Percentiles rank a stretch among this genome's conserved stretches.
Evolutionary conservation across 345 rosid species (phyloP).

Genomic region (Brassica rapa): DNA sequence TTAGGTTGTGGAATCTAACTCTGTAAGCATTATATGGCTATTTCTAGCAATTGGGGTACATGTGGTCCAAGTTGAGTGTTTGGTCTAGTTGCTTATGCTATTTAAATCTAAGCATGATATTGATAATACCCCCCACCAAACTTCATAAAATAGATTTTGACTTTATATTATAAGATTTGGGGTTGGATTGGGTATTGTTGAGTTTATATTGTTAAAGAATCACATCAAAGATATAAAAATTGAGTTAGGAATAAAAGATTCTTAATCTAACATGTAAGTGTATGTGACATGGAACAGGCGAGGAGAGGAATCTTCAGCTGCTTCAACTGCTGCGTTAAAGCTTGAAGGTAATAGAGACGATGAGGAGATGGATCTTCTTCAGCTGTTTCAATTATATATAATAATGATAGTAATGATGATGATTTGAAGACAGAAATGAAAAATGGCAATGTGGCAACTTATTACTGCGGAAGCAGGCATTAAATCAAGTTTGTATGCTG

Average conservation of each 20-base stretch:
- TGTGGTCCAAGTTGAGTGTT: constrained; percentile 36
- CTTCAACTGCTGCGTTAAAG: constrained; percentile 86
- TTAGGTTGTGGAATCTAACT: background rate
- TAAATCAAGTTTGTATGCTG: constrained; percentile 23
- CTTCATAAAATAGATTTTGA: constrained; percentile 5
- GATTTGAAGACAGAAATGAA: constrained; percentile 12
- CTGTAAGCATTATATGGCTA: background rate
- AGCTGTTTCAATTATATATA: constrained; percentile 56
- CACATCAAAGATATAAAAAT: background rate
- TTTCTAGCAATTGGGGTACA: constrained; percentile 26
- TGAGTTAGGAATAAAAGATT: background rate
- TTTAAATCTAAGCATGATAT: constrained; percentile 25
- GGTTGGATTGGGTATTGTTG: background rate
- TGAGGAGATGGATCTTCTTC: constrained; percentile 64
- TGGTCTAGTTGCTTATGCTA: constrained; percentile 30
- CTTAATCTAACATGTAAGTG: background rate
- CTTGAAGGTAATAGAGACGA: constrained; percentile 50
- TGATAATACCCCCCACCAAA: constrained; percentile 19
- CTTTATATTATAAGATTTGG: constrained; percentile 9
- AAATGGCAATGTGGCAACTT: constrained; percentile 16
- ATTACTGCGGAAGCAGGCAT: constrained; percentile 2
- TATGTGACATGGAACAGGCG: constrained; percentile 45
- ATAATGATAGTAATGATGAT: constrained; percentile 1
- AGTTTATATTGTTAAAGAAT: constrained; percentile 9
- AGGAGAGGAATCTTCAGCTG: constrained; percentile 75